A percentile compares a stretch with the other conserved stretches of the same genome.
phyloP scores from a whole-genome alignment of 257 asterid genomes.

The Ajuga chamaepitys region DNA sequence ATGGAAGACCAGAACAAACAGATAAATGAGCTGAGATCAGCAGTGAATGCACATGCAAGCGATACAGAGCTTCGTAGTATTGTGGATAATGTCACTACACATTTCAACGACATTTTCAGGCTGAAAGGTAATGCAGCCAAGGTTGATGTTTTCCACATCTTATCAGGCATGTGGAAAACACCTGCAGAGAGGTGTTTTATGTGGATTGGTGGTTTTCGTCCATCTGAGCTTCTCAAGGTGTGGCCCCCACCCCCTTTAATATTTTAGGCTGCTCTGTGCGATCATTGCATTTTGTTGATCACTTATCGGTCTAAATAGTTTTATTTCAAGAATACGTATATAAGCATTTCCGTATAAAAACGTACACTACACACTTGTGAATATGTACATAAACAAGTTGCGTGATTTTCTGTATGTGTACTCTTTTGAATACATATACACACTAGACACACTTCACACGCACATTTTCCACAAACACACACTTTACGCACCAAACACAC shows the following conservation, averaged over 20 bases:
- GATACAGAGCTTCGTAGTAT: slow-evolving; percentile 61
- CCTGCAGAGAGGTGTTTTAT: slow-evolving; percentile 93
- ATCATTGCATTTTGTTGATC: background rate
- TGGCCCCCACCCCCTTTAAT: background rate
- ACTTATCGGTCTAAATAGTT: too few relatives aligned
- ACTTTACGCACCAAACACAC: too few relatives aligned
- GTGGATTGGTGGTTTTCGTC: slow-evolving; percentile 99
- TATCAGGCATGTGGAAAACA: slow-evolving; percentile 99
- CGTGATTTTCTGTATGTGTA: too few relatives aligned
- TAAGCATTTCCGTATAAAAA: too few relatives aligned
- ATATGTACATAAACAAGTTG: too few relatives aligned
- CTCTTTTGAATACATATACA: too few relatives aligned
- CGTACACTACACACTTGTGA: too few relatives aligned
- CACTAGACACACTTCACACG: too few relatives aligned
- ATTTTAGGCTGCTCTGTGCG: background rate
- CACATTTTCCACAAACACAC: too few relatives aligned
- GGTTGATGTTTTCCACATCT: slow-evolving; percentile 86
- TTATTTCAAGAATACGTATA: too few relatives aligned
- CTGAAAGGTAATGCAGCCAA: slow-evolving; percentile 83
- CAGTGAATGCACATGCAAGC: slow-evolving; percentile 71
- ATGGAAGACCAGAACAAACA: slow-evolving; percentile 69
- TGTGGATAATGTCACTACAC: slow-evolving; percentile 60
- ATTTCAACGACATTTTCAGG: slow-evolving; percentile 68
- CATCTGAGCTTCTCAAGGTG: slow-evolving; percentile 94
- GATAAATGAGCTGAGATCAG: slow-evolving; percentile 61